These are phyloP conservation scores for Atkinsonella texensis DNA, from an alignment of 2,329 filamentous ascomycete species.

Conservation along the genomic window DNA sequence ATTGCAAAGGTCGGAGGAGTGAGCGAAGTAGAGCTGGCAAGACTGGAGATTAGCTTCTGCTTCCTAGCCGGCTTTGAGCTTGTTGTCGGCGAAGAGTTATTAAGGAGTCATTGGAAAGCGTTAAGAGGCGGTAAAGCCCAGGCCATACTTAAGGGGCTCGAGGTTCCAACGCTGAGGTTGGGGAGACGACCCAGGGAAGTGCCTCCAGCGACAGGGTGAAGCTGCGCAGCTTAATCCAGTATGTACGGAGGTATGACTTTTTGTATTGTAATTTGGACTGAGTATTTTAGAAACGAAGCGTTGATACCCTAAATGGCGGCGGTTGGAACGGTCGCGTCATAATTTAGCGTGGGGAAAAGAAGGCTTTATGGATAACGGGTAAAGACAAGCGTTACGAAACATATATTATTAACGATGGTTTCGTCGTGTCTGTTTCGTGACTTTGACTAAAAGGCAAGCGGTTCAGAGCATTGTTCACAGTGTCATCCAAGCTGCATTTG, in stretches of 20 bases:
- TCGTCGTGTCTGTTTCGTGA: no score
- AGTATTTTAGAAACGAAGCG: background rate
- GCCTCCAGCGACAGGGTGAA: constrained; percentile 3
- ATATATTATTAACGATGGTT: no score
- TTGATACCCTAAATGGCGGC: background rate
- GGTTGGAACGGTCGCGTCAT: no score
- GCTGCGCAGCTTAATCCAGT: background rate
- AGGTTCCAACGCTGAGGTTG: constrained; percentile 19
- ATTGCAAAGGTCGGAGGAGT: constrained; percentile 85
- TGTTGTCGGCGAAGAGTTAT: constrained; percentile 32
- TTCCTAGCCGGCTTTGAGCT: constrained; percentile 79
- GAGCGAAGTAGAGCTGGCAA: constrained; percentile 65
- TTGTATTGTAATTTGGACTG: background rate
- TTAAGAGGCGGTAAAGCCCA: constrained; percentile 19
- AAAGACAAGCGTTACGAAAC: no score
- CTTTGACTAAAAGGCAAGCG: no score
- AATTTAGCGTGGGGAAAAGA: no score
- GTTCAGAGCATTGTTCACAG: no score
- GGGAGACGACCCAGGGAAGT: constrained; percentile 10
- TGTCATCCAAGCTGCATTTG: no score
- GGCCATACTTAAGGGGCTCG: constrained; percentile 13
- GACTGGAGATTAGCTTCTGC: constrained; percentile 81
- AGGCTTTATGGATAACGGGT: no score
- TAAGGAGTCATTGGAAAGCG: constrained; percentile 22
- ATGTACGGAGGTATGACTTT: background rate